Percentiles rank a stretch among this genome's conserved stretches.
These are phyloP conservation scores for Fraxinus cuspidata DNA, from an alignment of 257 asterid species.

Conservation along the genomic window DNA sequence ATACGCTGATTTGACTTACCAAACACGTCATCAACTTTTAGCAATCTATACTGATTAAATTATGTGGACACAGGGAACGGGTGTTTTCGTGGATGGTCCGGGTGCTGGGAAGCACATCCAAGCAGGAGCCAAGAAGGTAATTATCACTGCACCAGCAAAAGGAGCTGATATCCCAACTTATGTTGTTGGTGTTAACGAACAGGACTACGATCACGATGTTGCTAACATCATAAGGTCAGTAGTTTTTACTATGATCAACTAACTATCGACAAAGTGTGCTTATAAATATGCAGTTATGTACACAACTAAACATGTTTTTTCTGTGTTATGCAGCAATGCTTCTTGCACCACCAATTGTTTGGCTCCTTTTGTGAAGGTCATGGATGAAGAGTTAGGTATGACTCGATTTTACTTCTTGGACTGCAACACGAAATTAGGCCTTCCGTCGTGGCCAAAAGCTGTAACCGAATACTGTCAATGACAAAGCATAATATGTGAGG, in stretches of 20 bases:
- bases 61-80: conserved; percentile 65
- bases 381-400: conserved; percentile 86
- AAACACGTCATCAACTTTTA: not conserved
- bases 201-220: conserved; percentile 74
- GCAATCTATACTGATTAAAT: not conserved
- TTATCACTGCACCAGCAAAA: conserved; percentile 95
- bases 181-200: conserved; percentile 85
- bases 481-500: no score
- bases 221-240: conserved; percentile 77
- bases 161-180: conserved; percentile 96
- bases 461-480: no score
- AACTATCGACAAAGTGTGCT: not conserved
- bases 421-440: not conserved
- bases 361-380: conserved; percentile 88
- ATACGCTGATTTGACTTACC: not conserved
- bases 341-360: conserved; percentile 97
- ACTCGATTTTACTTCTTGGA: not conserved
- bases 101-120: conserved; percentile 98
- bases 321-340: conserved; percentile 64
- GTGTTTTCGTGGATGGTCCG: conserved; percentile 93
- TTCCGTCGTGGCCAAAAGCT: not conserved
- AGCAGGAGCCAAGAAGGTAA: conserved; percentile 96
- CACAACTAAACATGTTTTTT: not conserved
- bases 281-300: not conserved
- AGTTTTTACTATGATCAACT: not conserved